These are phyloP conservation scores for Carpinus fangiana DNA, from an alignment of 306 rosid species.

Conservation along the genomic window DNA sequence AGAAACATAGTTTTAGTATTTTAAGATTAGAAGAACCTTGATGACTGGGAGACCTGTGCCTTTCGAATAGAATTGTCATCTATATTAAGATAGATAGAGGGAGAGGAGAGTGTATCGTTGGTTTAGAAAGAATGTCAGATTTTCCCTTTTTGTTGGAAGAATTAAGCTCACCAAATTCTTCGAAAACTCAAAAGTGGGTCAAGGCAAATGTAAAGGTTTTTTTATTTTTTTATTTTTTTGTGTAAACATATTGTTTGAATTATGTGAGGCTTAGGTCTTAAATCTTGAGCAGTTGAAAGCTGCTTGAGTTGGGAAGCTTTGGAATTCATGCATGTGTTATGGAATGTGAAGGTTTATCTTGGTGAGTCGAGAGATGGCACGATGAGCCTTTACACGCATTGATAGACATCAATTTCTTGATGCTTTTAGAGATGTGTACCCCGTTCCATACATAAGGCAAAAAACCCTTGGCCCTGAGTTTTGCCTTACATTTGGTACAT, in stretches of 20 bases:
- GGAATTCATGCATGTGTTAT: neutral
- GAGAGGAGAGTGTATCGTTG: neutral
- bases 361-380: neutral
- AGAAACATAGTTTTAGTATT: neutral
- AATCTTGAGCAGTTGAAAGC: neutral
- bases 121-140: neutral
- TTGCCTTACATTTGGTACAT: neutral
- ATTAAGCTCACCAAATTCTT: neutral
- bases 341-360: neutral
- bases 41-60: neutral
- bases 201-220: neutral
- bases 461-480: neutral
- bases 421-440: neutral
- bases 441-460: neutral
- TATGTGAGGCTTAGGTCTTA: neutral
- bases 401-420: no score
- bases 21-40: neutral
- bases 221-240: no score
- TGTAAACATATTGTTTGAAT: neutral
- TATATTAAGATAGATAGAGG: neutral
- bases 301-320: neutral
- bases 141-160: neutral
- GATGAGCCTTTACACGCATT: neutral
- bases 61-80: neutral
- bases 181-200: neutral